Percentiles rank a stretch among this genome's conserved stretches.
These are phyloP conservation scores for Durotheca rogersii DNA, from an alignment of 495 filamentous ascomycete genomes.

Conservation along the genomic window DNA sequence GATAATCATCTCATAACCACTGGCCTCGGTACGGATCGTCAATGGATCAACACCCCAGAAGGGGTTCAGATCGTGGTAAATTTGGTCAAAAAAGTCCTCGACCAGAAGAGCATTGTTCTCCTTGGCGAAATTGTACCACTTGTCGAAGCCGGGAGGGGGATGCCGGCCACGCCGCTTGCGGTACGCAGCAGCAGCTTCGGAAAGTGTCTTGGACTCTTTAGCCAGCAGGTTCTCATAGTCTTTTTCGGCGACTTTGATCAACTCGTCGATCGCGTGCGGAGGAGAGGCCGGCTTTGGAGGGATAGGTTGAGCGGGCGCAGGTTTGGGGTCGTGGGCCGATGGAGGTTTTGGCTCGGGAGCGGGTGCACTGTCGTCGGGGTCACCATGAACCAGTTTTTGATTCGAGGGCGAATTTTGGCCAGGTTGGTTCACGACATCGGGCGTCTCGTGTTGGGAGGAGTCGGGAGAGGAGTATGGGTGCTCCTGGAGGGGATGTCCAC, in stretches of 20 bases:
- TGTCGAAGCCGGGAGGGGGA: conserved; percentile 70
- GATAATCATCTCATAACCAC: conserved; percentile 59
- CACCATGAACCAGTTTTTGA: conserved; percentile 19
- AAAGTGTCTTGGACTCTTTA: conserved; percentile 52
- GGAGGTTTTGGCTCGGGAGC: no score
- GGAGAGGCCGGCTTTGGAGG: conserved; percentile 18
- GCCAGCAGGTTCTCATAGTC: conserved; percentile 42
- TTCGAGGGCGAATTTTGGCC: conserved; percentile 11
- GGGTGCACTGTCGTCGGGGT: conserved; percentile 4
- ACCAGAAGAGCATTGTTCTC: conserved; percentile 60
- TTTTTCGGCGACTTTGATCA: conserved; percentile 46
- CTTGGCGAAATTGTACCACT: conserved; percentile 67
- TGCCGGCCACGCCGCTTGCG: conserved; percentile 63
- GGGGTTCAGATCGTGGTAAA: conserved; percentile 67
- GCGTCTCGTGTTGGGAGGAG: conserved; percentile 10
- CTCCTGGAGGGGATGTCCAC: conserved; percentile 8
- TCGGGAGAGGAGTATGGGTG: conserved; percentile 2
- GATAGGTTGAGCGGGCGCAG: conserved; percentile 12
- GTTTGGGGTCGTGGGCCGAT: conserved; percentile 17
- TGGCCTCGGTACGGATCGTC: conserved; percentile 55
- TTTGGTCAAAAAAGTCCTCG: conserved; percentile 72
- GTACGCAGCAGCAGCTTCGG: conserved; percentile 62
- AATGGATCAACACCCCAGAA: conserved; percentile 66
- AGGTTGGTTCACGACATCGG: conserved; percentile 19
- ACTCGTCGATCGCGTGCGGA: conserved; percentile 49